Evolutionary conservation across 1,139 yeast species (phyloP).

Genomic region (Pichia cactophila): DNA sequence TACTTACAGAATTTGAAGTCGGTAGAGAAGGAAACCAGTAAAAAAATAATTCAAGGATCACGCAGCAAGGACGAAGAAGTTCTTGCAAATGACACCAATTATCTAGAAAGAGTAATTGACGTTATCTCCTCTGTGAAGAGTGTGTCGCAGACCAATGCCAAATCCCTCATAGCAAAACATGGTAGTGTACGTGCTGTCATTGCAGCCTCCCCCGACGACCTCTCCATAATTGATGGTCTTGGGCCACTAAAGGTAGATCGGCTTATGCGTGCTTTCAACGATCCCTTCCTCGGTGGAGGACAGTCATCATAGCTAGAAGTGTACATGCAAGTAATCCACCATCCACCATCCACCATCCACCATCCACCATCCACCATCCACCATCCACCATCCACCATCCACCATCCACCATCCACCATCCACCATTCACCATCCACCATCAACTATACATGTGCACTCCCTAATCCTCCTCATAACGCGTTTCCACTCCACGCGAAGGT

Average conservation of each 20-base stretch:
- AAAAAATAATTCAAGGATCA: conserved; percentile 23
- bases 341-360: not conserved
- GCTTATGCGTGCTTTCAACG: conserved; percentile 13
- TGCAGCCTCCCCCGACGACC: conserved; percentile 19
- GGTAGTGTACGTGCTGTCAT: conserved; percentile 37
- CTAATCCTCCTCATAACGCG: not conserved
- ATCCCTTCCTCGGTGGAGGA: conserved; percentile 7
- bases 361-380: no score
- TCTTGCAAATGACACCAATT: conserved; percentile 29
- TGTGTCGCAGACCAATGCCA: conserved; percentile 48
- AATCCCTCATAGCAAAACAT: conserved; percentile 39
- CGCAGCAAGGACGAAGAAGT: conserved; percentile 20
- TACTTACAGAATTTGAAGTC: conserved; percentile 52
- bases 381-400: not conserved
- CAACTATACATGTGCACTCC: no score
- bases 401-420: not conserved
- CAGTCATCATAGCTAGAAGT: not conserved
- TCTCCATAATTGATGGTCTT: conserved; percentile 26
- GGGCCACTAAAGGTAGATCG: conserved; percentile 25
- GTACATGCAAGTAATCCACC: not conserved
- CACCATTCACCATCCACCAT: not conserved
- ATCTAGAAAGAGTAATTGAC: conserved; percentile 39
- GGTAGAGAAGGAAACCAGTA: conserved; percentile 32
- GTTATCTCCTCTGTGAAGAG: conserved; percentile 41
- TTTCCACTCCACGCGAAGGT: not conserved